These are phyloP conservation scores for Oxytropis ochrocephala DNA, from an alignment of 306 rosid genomes.

Conservation along the genomic window DNA sequence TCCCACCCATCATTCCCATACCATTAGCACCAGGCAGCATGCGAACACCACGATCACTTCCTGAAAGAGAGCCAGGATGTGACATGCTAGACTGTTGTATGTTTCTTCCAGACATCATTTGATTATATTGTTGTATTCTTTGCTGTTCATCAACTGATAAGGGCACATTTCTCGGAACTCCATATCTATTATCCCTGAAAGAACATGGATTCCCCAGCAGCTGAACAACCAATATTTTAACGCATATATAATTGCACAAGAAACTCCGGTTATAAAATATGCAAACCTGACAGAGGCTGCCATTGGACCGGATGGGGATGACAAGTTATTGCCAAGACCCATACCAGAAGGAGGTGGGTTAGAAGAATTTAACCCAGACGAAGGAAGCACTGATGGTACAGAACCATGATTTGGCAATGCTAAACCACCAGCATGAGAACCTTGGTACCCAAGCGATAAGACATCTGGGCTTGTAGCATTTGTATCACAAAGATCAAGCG, in stretches of 20 bases:
- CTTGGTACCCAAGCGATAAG: slow-evolving; percentile 61
- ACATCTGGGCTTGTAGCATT: slow-evolving; percentile 59
- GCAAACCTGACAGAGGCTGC: slow-evolving; percentile 57
- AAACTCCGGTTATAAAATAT: slow-evolving; percentile 14
- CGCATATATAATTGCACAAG: background rate
- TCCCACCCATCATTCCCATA: slow-evolving; percentile 77
- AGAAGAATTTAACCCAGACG: slow-evolving; percentile 58
- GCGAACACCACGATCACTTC: slow-evolving; percentile 85
- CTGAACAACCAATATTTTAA: background rate
- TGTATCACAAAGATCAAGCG: slow-evolving; percentile 86
- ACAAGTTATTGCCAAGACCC: slow-evolving; percentile 54
- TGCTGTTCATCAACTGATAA: slow-evolving; percentile 91
- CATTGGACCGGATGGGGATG: slow-evolving; percentile 56
- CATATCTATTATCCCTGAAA: slow-evolving; percentile 71
- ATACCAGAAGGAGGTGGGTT: slow-evolving; percentile 70
- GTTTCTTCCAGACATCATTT: slow-evolving; percentile 64
- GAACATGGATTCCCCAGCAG: background rate
- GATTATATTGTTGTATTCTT: slow-evolving; percentile 78
- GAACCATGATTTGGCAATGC: slow-evolving; percentile 69
- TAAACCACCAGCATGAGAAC: slow-evolving; percentile 62
- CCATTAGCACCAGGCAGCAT: slow-evolving; percentile 80
- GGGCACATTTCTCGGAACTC: slow-evolving; percentile 60
- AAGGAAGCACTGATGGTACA: slow-evolving; percentile 49
- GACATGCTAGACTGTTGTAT: slow-evolving; percentile 67
- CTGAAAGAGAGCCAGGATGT: slow-evolving; percentile 60